phyloP scores from a whole-genome alignment of 306 rosid species.

The Mucuna pruriens region DNA sequence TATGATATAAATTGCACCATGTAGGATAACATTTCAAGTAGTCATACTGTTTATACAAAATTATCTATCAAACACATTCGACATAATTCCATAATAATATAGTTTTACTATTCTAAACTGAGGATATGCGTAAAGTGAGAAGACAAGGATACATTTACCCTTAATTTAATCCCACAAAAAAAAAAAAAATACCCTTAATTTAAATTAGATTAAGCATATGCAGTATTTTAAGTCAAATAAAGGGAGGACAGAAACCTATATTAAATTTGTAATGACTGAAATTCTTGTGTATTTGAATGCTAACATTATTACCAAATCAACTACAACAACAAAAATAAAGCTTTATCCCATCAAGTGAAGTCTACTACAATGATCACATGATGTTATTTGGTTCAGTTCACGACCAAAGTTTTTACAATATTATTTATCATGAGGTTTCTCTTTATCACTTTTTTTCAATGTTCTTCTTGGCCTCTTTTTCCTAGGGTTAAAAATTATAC shows the following conservation, averaged over 20 bases:
- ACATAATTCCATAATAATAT: background rate
- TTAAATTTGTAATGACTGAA: background rate
- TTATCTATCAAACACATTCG: no score
- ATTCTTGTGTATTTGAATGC: background rate
- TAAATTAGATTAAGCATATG: background rate
- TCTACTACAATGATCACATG: no score
- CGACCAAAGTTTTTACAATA: no score
- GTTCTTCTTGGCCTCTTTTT: no score
- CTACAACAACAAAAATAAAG: no score
- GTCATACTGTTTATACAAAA: no score
- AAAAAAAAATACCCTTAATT: background rate
- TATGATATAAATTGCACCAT: background rate
- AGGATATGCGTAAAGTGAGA: background rate
- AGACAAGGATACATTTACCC: background rate
- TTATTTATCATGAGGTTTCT: no score
- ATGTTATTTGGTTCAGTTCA: no score
- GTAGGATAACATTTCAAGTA: background rate
- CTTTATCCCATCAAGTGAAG: no score
- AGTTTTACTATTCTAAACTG: background rate
- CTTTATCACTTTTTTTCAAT: no score
- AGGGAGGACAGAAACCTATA: background rate
- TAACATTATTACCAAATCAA: background rate
- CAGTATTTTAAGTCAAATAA: background rate
- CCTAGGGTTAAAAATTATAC: no score
- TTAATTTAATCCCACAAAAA: no score